These are phyloP conservation scores for Aspergillus fijiensis DNA, from an alignment of 2,329 filamentous ascomycete species.

Conservation along the genomic window DNA sequence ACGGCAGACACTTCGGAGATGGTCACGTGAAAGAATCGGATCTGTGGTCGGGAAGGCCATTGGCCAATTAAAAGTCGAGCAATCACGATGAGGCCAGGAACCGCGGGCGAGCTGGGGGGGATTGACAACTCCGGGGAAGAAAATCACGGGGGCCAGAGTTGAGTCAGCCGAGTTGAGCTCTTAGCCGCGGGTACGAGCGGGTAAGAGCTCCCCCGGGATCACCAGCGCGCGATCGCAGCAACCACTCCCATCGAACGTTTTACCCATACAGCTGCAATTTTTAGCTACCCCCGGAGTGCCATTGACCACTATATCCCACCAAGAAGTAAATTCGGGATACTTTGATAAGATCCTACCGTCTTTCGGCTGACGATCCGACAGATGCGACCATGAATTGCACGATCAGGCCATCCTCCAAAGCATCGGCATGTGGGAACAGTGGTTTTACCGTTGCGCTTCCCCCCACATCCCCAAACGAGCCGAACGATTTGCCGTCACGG, in stretches of 20 bases:
- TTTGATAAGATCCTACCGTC: constrained; percentile 5
- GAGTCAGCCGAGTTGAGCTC: neutral
- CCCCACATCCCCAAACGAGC: constrained; percentile 35
- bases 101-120: neutral
- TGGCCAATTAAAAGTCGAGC: neutral
- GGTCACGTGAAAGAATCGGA: neutral
- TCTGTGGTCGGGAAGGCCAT: neutral
- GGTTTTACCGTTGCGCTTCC: constrained; percentile 9
- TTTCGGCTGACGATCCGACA: constrained; percentile 1
- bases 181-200: constrained; percentile 1
- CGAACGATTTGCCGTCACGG: constrained; percentile 25
- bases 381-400: neutral
- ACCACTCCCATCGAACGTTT: neutral
- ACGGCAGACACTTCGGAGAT: neutral
- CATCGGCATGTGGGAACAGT: constrained; percentile 31
- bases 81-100: neutral
- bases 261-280: neutral
- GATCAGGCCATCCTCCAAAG: constrained; percentile 4
- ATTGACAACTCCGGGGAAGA: neutral
- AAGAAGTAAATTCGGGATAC: neutral
- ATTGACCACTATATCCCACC: neutral
- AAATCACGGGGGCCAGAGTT: neutral
- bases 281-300: neutral
- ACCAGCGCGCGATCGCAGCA: neutral
- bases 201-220: constrained; percentile 5